Evolutionary conservation across 345 rosid species (phyloP).

Genomic region (Dipteronia dyeriana): DNA sequence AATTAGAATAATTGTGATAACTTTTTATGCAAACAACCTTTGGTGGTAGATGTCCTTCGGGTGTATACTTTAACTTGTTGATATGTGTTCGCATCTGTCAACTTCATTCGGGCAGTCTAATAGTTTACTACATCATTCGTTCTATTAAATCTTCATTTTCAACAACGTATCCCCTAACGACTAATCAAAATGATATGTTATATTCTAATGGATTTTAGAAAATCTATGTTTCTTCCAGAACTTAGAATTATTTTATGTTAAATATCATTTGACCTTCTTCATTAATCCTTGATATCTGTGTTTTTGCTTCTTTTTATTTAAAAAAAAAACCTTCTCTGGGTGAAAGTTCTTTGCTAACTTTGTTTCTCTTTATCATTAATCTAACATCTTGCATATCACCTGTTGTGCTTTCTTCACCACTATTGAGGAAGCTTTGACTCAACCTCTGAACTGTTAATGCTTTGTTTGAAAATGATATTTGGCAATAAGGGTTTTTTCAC

Average conservation of each 20-base stretch:
- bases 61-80: neutral
- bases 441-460: slow-evolving; percentile 1
- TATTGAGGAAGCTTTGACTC: neutral
- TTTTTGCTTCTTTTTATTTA: neutral
- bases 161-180: neutral
- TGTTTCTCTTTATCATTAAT: neutral
- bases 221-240: neutral
- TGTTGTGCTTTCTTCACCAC: neutral
- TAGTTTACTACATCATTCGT: neutral
- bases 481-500: neutral
- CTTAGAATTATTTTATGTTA: neutral
- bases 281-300: neutral
- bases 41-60: neutral
- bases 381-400: neutral
- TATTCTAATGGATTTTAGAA: neutral
- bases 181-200: neutral
- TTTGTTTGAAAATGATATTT: neutral
- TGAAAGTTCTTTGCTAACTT: neutral
- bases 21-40: neutral
- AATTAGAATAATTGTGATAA: no score
- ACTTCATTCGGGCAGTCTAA: neutral
- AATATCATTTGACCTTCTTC: neutral
- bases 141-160: neutral
- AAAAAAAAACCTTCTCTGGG: neutral
- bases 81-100: neutral